Conservation (phyloP, 2,329 filamentous ascomycete genomes). For the Botrytis cinerea region DNA sequence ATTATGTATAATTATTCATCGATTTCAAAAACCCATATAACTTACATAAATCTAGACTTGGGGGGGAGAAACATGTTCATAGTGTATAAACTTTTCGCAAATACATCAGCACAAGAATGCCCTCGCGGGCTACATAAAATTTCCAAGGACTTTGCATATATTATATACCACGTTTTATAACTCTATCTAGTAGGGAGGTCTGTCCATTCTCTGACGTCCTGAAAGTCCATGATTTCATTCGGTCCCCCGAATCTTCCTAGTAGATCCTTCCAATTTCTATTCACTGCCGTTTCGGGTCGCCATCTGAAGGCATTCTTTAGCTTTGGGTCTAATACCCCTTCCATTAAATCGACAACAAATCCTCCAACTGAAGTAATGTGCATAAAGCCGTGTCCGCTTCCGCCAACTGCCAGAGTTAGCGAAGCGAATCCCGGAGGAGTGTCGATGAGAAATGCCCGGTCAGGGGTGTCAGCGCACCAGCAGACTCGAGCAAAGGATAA, state of each 20-base stretch:
- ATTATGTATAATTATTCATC: neutral
- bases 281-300: constrained; percentile 52
- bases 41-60: neutral
- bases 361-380: constrained; percentile 53
- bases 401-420: constrained; percentile 52
- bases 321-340: constrained; percentile 47
- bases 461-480: constrained; percentile 58
- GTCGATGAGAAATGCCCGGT: constrained; percentile 55
- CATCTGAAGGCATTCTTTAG: constrained; percentile 50
- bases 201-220: constrained; percentile 48
- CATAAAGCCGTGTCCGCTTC: constrained; percentile 55
- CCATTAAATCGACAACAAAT: constrained; percentile 52
- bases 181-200: constrained; percentile 26
- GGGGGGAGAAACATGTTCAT: neutral
- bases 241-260: constrained; percentile 52
- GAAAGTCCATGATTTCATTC: constrained; percentile 52
- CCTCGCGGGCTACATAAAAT: neutral
- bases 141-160: neutral
- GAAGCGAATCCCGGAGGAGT: constrained; percentile 48
- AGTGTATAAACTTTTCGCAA: neutral
- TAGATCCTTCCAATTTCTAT: constrained; percentile 50
- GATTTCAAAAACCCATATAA: neutral
- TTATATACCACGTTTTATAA: neutral
- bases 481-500: constrained; percentile 55
- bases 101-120: neutral